Evolutionary conservation across 2,329 filamentous ascomycete species (phyloP), one percentile per base, ranked within the genome.

Genomic region (Claviceps sp.): DNA sequence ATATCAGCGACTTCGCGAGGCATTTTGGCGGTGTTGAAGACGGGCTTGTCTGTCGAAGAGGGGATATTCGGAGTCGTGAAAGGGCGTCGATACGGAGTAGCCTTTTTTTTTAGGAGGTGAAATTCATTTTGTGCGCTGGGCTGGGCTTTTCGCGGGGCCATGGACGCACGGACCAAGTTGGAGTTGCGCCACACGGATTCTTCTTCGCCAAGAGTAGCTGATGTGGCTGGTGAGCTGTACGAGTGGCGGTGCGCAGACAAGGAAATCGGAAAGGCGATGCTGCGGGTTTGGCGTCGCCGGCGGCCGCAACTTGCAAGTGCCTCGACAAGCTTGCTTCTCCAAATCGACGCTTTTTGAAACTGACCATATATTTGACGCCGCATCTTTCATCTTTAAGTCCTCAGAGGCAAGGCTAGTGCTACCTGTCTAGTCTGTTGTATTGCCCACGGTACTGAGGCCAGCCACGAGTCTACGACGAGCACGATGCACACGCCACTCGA

Each of bases 1-100:
- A 97, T 97, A 73, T 97, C 93, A 72, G 84, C 87, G 74, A 96
- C 86, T 87, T 97, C 89, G 70, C 83, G 81, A 84, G 93, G 91
- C 93, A 98, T 98, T 75, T 78, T 95, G 87, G 75, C 76, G 75
- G 77, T 72, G 57, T 66, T 61, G 58, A 59, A 60, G 58, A 59
- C 61, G 59, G 16, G 24, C 22, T 54, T 60, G 56, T 50, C 56
- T 52, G 55, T 34, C 30, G 9, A 34, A 34, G 47, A 58, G 47
- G 47, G 57, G 55, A n/a, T 52, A 37, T 46, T 59, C 55, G 52
- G 51, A 51, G 40, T 54, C 53, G 40, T 30, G 9, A 42, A 3
- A 8, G 16, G 45, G 24, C 16, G 37, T 16, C 20, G 14, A 11
- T 11, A 16, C 37, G 30, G 5, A 16, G 2, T 13, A 16, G 16